Conservation (phyloP, 2,329 filamentous ascomycete genomes). For the Fusarium sp. region DNA sequence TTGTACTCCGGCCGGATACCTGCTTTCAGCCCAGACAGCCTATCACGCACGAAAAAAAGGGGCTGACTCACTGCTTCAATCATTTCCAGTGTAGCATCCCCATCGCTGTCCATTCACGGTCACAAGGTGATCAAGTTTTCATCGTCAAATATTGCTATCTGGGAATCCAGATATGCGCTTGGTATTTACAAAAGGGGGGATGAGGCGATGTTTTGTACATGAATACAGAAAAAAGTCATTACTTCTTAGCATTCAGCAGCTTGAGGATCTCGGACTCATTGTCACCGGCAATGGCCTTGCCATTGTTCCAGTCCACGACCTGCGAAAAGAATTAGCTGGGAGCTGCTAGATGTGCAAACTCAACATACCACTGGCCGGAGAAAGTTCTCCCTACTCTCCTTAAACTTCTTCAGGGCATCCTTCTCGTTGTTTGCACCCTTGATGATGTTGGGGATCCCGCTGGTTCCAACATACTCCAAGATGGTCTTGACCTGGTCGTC, state of each 20-base stretch:
- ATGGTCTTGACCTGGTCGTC: constrained; percentile 85
- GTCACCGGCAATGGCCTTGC: constrained; percentile 80
- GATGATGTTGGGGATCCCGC: constrained; percentile 72
- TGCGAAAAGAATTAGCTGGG: constrained; percentile 28
- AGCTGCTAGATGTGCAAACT: not conserved
- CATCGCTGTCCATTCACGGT: constrained; percentile 1
- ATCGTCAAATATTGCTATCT: constrained; percentile 12
- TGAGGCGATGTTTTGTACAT: constrained; percentile 31
- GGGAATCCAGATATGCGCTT: not conserved
- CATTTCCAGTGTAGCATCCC: not conserved
- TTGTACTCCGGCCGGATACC: not conserved
- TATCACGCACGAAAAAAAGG: not conserved
- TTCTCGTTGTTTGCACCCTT: constrained; percentile 77
- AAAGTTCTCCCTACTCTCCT: constrained; percentile 76
- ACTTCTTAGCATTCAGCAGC: constrained; percentile 72
- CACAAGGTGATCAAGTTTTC: not conserved
- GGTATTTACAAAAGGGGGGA: constrained; percentile 32
- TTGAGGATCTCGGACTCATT: constrained; percentile 91
- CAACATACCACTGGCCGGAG: constrained; percentile 78
- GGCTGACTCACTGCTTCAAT: not conserved
- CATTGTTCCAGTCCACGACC: constrained; percentile 94
- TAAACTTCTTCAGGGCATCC: constrained; percentile 85
- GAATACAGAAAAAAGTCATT: constrained; percentile 22
- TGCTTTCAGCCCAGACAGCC: not conserved
- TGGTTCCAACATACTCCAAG: constrained; percentile 80